phyloP scores from a whole-genome alignment of 164 flowering plant genomes.

The Liriodendron chinense region DNA sequence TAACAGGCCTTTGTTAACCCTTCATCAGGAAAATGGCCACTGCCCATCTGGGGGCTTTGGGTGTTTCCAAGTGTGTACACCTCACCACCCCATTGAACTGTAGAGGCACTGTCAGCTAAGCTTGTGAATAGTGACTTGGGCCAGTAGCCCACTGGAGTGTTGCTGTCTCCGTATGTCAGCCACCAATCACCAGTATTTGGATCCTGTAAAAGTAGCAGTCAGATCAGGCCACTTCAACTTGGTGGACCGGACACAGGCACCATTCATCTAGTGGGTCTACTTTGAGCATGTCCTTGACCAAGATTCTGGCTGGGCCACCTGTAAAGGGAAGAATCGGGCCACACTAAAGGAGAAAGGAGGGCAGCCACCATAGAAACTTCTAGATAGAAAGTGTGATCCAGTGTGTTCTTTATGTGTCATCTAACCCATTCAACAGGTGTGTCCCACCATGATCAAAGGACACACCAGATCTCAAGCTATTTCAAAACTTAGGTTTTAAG shows the following conservation, averaged over 20 bases:
- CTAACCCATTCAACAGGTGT: no score
- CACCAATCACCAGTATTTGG: background rate
- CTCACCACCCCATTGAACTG: slow-evolving; percentile 4
- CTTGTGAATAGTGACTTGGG: background rate
- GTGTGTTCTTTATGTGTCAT: no score
- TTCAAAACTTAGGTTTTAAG: no score
- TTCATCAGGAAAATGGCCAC: slow-evolving; percentile 5
- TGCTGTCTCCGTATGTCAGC: background rate
- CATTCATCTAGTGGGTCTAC: background rate
- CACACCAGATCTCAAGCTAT: no score
- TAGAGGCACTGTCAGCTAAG: background rate
- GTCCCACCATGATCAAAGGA: no score
- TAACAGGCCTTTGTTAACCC: background rate
- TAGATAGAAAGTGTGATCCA: no score
- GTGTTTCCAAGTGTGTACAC: background rate
- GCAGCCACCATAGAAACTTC: no score
- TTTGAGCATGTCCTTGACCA: no score
- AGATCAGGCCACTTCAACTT: background rate
- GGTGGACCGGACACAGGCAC: no score
- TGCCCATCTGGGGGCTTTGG: slow-evolving; percentile 1
- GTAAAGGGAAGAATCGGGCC: no score
- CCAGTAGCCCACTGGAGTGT: background rate
- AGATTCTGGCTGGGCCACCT: no score
- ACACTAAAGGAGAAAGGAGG: no score
- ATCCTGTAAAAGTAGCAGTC: background rate